A percentile compares a stretch with the other conserved stretches of the same genome.
phyloP scores from a whole-genome alignment of 441 rosid genomes.

The Populus hybrid region DNA sequence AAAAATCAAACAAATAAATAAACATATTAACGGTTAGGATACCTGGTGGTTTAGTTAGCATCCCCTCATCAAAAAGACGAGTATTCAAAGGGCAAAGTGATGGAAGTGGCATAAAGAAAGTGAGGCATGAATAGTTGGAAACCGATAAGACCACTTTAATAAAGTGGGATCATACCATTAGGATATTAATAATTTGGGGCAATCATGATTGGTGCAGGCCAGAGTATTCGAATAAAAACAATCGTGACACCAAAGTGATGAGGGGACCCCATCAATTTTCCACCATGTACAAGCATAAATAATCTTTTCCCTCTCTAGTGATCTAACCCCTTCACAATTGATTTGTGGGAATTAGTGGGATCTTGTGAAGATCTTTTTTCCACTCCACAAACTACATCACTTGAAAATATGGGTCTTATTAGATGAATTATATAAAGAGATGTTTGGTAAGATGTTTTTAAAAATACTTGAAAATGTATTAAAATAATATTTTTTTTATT shows the following conservation, averaged over 20 bases:
- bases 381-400: background rate
- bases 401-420: background rate
- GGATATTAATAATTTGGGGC: background rate
- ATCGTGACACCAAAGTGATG: background rate
- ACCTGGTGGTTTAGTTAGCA: background rate
- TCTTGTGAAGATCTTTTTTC: too few species aligned
- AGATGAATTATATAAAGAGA: too few species aligned
- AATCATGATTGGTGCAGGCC: conserved; percentile 10
- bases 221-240: conserved; percentile 9
- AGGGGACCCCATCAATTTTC: conserved; percentile 1
- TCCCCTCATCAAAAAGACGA: background rate
- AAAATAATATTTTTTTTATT: too few species aligned
- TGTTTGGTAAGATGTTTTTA: too few species aligned
- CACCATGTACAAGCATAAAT: background rate
- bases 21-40: background rate
- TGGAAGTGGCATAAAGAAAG: background rate
- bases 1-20: too few species aligned
- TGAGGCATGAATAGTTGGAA: background rate
- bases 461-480: too few species aligned
- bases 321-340: too few species aligned
- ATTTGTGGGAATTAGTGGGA: too few species aligned
- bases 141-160: background rate
- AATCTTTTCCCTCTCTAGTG: background rate
- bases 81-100: background rate
- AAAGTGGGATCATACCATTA: conserved; percentile 7